phyloP scores from a whole-genome alignment of 192 early-diverging fungal genomes.

The Ramicandelaber brevisporus region DNA sequence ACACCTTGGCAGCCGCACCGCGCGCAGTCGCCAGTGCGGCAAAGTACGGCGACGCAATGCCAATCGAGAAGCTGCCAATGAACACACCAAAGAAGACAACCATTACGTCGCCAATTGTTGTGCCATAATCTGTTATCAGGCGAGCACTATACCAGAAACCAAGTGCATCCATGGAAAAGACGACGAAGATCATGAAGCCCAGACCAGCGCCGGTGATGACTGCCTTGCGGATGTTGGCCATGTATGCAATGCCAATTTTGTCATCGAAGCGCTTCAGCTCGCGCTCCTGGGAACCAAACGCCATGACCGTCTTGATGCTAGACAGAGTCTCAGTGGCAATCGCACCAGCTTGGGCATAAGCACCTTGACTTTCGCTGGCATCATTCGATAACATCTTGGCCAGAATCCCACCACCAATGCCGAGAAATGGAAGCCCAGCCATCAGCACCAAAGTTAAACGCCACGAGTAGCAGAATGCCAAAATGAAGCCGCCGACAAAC shows the following conservation, averaged over 20 bases:
- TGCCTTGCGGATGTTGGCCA: conserved; percentile 31
- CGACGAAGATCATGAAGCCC: conserved; percentile 39
- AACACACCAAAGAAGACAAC: conserved; percentile 67
- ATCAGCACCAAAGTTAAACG: conserved; percentile 56
- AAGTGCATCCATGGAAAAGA: conserved; percentile 48
- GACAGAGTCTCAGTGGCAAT: conserved; percentile 64
- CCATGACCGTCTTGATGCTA: conserved; percentile 55
- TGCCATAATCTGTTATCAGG: conserved; percentile 17
- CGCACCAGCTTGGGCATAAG: conserved; percentile 57
- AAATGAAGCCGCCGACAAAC: conserved; percentile 48
- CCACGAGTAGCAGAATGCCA: conserved; percentile 64
- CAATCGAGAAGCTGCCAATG: conserved; percentile 50
- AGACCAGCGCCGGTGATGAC: conserved; percentile 29
- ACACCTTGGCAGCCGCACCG: conserved; percentile 61
- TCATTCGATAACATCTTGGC: conserved; percentile 15
- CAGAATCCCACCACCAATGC: conserved; percentile 18
- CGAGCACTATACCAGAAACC: conserved; percentile 54
- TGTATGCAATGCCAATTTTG: conserved; percentile 35
- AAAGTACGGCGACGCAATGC: conserved; percentile 35
- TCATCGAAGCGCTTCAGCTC: conserved; percentile 31
- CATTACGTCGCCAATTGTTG: conserved; percentile 24
- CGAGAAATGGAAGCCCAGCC: conserved; percentile 46
- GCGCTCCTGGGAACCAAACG: conserved; percentile 59
- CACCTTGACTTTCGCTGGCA: conserved; percentile 19
- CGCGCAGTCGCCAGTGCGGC: conserved; percentile 37